phyloP scores from a whole-genome alignment of 306 rosid genomes.

The Dalbergia cultrata region DNA sequence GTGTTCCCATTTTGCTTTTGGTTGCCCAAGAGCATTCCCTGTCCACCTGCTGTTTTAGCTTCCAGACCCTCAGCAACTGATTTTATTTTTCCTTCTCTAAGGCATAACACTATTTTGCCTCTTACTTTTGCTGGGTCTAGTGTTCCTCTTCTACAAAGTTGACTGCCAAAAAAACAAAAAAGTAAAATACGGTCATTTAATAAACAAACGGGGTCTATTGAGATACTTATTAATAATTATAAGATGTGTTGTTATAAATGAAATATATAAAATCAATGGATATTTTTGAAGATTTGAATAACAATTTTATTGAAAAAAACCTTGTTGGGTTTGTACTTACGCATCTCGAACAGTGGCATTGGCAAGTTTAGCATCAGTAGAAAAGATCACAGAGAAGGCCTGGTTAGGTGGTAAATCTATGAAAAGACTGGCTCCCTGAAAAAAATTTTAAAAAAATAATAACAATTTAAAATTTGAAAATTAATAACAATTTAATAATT shows the following conservation, averaged over 20 bases:
- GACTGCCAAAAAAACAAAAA: constrained; percentile 15
- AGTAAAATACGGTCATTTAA: neutral
- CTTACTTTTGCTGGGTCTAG: neutral
- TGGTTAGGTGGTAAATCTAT: constrained; percentile 25
- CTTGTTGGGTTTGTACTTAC: constrained; percentile 43
- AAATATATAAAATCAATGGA: too few relatives aligned
- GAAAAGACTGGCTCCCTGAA: constrained; percentile 62
- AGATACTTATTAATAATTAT: too few relatives aligned
- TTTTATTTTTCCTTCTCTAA: constrained; percentile 50
- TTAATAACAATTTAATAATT: neutral
- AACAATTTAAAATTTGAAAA: neutral
- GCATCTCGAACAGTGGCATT: constrained; percentile 27
- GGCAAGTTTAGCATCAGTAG: constrained; percentile 44
- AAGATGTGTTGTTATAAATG: too few relatives aligned
- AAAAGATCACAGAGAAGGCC: constrained; percentile 49
- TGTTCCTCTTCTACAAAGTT: neutral
- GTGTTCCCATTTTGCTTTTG: constrained; percentile 20
- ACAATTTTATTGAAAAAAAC: too few relatives aligned
- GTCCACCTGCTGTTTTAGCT: constrained; percentile 55
- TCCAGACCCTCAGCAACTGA: constrained; percentile 38
- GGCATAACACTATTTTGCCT: constrained; percentile 41
- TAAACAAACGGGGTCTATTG: too few relatives aligned
- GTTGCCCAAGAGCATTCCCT: constrained; percentile 57
- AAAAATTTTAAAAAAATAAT: neutral
- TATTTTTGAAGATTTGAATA: too few relatives aligned